Evolutionary conservation across 176 grass and related monocot genomes (phyloP).

Genomic region (Thinopyrum elongatum): DNA sequence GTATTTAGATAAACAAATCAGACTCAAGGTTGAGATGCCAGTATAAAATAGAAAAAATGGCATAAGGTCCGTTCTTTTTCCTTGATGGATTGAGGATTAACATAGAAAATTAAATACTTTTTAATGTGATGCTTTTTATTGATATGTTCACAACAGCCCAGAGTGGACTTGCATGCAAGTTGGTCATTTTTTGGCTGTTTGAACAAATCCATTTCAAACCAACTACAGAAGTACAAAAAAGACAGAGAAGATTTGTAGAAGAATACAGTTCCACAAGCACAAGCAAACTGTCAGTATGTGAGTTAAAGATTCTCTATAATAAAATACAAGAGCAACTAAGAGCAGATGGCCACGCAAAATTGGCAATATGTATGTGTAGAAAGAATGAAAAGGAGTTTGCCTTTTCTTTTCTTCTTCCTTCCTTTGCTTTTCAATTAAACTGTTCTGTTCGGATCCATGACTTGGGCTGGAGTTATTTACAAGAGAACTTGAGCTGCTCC

Average conservation of each 20-base stretch:
- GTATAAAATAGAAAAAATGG: neutral
- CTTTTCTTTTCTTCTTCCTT: constrained; percentile 44
- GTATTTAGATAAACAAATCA: neutral
- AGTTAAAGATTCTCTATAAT: neutral
- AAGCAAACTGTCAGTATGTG: neutral
- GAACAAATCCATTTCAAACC: neutral
- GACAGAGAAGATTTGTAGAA: neutral
- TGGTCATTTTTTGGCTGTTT: neutral
- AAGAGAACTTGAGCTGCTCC: constrained; percentile 39
- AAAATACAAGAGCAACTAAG: neutral
- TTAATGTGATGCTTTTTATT: neutral
- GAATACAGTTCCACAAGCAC: neutral
- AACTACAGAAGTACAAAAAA: neutral
- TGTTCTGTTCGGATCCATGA: constrained; percentile 31
- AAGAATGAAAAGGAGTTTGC: constrained; percentile 3
- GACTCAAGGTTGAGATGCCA: neutral
- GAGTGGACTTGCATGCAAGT: neutral
- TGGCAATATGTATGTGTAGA: neutral
- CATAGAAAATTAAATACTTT: neutral
- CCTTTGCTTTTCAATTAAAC: constrained; percentile 24
- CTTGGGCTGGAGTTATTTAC: constrained; percentile 38
- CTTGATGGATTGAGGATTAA: neutral
- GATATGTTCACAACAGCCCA: neutral
- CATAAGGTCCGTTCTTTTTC: neutral
- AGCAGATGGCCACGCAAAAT: neutral